These are phyloP conservation scores for Spinacia oleracea DNA, from an alignment of 179 eudicot species.

Conservation along the genomic window DNA sequence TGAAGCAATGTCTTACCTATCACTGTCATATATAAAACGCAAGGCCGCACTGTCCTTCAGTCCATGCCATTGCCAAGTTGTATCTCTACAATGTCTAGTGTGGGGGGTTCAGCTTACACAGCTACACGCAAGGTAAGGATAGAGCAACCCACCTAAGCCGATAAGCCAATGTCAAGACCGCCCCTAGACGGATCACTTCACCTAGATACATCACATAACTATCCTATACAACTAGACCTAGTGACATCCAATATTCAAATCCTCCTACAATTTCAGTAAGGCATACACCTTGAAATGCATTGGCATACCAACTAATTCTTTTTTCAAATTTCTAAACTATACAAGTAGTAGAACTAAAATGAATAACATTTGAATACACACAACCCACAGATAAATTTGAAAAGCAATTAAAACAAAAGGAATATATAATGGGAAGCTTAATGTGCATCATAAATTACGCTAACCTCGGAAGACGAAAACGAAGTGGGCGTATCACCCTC, in stretches of 20 bases:
- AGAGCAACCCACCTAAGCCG: not conserved
- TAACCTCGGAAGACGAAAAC: conserved; percentile 52
- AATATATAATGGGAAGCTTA: not conserved
- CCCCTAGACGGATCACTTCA: not conserved
- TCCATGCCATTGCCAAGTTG: not conserved
- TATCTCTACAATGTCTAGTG: not conserved
- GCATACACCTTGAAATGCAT: not conserved
- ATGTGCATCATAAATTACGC: not conserved
- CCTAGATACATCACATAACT: not conserved
- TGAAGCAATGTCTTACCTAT: too few species aligned
- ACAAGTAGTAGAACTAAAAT: not conserved
- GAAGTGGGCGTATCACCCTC: conserved; percentile 27
- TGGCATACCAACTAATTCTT: not conserved
- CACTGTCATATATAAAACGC: too few species aligned
- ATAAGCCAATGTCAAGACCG: not conserved
- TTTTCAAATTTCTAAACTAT: not conserved
- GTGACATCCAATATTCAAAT: not conserved
- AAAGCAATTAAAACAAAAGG: too few species aligned
- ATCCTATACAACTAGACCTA: not conserved
- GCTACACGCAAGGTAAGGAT: not conserved
- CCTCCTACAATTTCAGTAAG: not conserved
- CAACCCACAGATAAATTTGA: not conserved
- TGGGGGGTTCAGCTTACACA: not conserved
- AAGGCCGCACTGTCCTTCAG: too few species aligned
- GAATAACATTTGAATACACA: not conserved